Base-by-base conservation (phyloP, 2,329 filamentous ascomycete genomes). In the Pseudohalonectria lignicola region DNA sequence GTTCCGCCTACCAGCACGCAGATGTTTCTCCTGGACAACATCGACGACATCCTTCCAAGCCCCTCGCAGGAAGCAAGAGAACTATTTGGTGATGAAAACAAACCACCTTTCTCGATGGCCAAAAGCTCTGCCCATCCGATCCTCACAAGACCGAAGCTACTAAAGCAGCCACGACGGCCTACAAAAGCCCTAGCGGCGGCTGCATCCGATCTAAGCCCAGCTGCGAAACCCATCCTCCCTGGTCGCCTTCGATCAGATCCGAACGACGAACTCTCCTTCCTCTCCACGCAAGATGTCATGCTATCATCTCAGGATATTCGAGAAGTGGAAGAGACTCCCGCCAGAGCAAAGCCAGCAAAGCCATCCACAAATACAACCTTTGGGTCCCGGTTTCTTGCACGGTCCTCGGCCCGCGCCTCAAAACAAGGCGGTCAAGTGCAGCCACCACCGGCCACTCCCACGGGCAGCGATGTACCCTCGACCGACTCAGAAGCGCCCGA, bases 11-110 rank as follows among this genome's bases (percentile, higher is more conserved):
- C 55, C 20, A 69, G 67, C 44, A 76, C 71, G 0, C 72, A 75
- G 42, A 56, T 63, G 8, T 73, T 76, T n/a, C 54, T 75, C 8
- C 53, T 62, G 21, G 48, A 51, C 30, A 60, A 71, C 41, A 47
- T 69, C 7, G 69, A 74, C 29, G 69, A 74, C 39, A 64, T 75
- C 43, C 69, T 75, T 32, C 71, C 71, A 1, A 69, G 64, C n/a
- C 61, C 69, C 0, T 74, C 70, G 0, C 74, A 79, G 47, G 67
- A 74, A 49, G 59, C 62, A 6, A 59, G 64, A 15, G 73, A 78
- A 49, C 53, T 78, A 3, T 50, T 59, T 2, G 64, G 67, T 23
- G 61, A 67, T 43, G 49, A 36, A 5, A 16, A 31, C 49, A 19
- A 7, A 18, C 18, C 2, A 20, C 35, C 15, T 43, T 33, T n/a